Percentiles rank a stretch among this genome's conserved stretches.
These are phyloP conservation scores for Coemansia biformis DNA, from an alignment of 192 early-diverging fungal species.

Conservation along the genomic window DNA sequence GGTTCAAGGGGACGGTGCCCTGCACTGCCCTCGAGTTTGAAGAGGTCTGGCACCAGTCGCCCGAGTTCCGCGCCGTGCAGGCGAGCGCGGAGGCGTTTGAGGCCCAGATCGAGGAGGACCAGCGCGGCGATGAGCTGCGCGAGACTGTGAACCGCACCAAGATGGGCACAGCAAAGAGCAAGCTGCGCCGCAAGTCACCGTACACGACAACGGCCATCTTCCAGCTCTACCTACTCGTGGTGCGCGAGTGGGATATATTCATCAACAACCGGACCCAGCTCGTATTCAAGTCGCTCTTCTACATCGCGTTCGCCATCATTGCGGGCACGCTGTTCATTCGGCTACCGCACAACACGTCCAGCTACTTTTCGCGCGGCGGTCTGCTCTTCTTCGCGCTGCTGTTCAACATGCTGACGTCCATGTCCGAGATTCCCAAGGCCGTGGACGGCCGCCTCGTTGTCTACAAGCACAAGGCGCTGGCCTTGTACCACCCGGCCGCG, in stretches of 20 bases:
- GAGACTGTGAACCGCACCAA: conserved; percentile 46
- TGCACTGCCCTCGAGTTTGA: conserved; percentile 61
- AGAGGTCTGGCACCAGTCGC: conserved; percentile 46
- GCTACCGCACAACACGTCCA: conserved; percentile 52
- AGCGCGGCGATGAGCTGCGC: conserved; percentile 35
- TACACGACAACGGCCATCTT: conserved; percentile 61
- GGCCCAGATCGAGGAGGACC: conserved; percentile 30
- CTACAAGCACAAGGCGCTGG: conserved; percentile 73
- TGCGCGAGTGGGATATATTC: conserved; percentile 61
- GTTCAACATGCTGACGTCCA: conserved; percentile 64
- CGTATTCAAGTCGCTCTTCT: conserved; percentile 55
- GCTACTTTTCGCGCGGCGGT: conserved; percentile 70
- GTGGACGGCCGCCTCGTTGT: conserved; percentile 67
- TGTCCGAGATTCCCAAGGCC: conserved; percentile 64
- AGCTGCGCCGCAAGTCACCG: conserved; percentile 50
- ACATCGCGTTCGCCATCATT: conserved; percentile 64
- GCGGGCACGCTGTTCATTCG: conserved; percentile 67
- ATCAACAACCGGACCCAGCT: conserved; percentile 49
- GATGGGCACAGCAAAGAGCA: conserved; percentile 44
- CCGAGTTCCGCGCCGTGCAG: conserved; percentile 36
- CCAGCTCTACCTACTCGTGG: conserved; percentile 56
- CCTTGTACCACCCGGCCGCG: conserved; percentile 66
- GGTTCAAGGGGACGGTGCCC: conserved; percentile 55
- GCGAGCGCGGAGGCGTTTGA: conserved; percentile 47
- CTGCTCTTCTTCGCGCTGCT: conserved; percentile 69